phyloP scores from a whole-genome alignment of 345 rosid species.

The Eutrema yunnanense region DNA sequence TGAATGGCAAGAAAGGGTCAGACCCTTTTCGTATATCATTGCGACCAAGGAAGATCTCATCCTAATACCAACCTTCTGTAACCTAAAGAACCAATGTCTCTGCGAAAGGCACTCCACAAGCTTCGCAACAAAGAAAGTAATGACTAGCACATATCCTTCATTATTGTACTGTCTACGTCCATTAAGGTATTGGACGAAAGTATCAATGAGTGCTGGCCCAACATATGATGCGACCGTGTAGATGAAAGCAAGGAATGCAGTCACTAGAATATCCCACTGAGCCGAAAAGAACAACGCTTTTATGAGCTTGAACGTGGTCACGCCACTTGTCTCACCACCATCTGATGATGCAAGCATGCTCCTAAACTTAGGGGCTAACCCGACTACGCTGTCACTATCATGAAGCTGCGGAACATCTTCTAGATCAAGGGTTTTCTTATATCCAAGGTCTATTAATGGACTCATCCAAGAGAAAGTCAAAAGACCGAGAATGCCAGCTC shows the following conservation, averaged over 20 bases:
- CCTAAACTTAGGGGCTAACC: slow-evolving; percentile 35
- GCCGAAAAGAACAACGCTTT: slow-evolving; percentile 41
- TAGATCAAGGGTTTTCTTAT: slow-evolving; percentile 48
- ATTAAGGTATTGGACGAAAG: slow-evolving; percentile 51
- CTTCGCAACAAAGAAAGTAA: slow-evolving; percentile 50
- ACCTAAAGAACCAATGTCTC: slow-evolving; percentile 56
- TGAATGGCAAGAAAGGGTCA: slow-evolving; percentile 50
- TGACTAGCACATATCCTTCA: slow-evolving; percentile 54
- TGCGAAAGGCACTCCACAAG: slow-evolving; percentile 50
- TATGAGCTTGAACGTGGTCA: slow-evolving; percentile 44
- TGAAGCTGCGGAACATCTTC: slow-evolving; percentile 69
- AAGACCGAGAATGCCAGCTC: slow-evolving; percentile 39
- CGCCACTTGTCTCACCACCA: slow-evolving; percentile 20
- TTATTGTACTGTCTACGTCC: slow-evolving; percentile 40
- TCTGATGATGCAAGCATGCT: slow-evolving; percentile 38
- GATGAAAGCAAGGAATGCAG: slow-evolving; percentile 35
- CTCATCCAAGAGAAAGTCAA: slow-evolving; percentile 63
- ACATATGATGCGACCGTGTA: slow-evolving; percentile 47
- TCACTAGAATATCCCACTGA: slow-evolving; percentile 42
- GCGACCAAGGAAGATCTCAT: slow-evolving; percentile 43
- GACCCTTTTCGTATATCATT: slow-evolving; percentile 56
- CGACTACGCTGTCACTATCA: slow-evolving; percentile 37
- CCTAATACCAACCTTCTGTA: slow-evolving; percentile 48
- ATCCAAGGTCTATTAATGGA: slow-evolving; percentile 51
- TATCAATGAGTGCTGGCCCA: slow-evolving; percentile 59